These are phyloP conservation scores for Buxus sempervirens DNA, from an alignment of 164 flowering plant genomes.

Conservation along the genomic window DNA sequence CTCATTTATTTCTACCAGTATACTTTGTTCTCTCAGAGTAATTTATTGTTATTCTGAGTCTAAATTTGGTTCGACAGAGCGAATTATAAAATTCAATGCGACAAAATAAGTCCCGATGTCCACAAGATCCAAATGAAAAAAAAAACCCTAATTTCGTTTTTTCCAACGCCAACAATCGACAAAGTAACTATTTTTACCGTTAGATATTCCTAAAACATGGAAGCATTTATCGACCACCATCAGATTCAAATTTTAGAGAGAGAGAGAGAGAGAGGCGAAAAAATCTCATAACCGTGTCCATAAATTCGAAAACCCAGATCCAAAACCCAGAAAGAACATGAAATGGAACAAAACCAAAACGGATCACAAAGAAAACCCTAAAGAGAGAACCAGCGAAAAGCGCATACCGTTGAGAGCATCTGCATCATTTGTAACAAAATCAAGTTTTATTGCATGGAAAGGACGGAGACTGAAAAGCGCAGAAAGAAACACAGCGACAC, in stretches of 20 bases:
- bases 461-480: slow-evolving; percentile 54
- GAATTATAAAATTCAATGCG: too few species aligned
- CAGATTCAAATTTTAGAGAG: too few species aligned
- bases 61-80: too few species aligned
- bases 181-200: too few species aligned
- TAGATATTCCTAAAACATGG: neutral
- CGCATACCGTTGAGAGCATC: slow-evolving; percentile 41
- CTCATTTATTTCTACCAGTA: too few species aligned
- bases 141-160: too few species aligned
- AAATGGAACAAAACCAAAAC: slow-evolving; percentile 4
- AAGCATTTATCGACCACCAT: neutral
- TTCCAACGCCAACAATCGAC: too few species aligned
- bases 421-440: slow-evolving; percentile 38
- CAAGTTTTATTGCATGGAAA: slow-evolving; percentile 13
- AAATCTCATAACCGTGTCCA: neutral
- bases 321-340: neutral
- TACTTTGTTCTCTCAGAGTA: too few species aligned
- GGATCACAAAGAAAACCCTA: slow-evolving; percentile 8
- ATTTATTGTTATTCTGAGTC: too few species aligned
- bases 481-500: slow-evolving; percentile 39
- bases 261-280: too few species aligned
- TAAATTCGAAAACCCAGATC: slow-evolving; percentile 3
- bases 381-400: neutral
- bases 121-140: too few species aligned
- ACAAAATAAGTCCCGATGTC: too few species aligned